Evolutionary conservation across 768 basidiomycete species (phyloP).

Genomic region (Crepidotus variabilis): DNA sequence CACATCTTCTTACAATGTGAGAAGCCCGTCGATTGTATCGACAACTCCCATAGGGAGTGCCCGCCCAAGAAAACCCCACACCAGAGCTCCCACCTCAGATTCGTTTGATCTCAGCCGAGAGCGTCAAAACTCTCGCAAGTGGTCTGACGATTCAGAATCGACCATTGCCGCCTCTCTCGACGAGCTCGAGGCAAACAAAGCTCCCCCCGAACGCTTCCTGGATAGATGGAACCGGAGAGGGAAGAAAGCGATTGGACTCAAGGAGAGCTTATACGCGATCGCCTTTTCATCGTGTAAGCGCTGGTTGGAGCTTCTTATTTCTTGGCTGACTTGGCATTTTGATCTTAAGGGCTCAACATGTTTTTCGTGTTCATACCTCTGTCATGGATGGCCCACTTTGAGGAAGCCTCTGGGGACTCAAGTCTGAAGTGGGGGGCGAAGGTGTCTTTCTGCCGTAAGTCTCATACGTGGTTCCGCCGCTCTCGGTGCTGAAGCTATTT

Average conservation of each 20-base stretch:
- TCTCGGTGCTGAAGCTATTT: not conserved
- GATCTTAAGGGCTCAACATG: slow-evolving; percentile 48
- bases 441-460: slow-evolving; percentile 42
- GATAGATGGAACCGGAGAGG: slow-evolving; percentile 44
- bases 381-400: slow-evolving; percentile 59
- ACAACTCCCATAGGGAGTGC: not conserved
- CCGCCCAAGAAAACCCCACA: not conserved
- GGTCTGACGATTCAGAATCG: not conserved
- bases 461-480: not conserved
- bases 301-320: not conserved
- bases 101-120: not conserved
- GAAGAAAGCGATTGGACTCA: slow-evolving; percentile 37
- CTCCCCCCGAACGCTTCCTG: slow-evolving; percentile 21
- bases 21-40: not conserved
- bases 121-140: not conserved
- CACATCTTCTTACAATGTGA: not conserved
- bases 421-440: slow-evolving; percentile 31
- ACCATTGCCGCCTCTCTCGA: not conserved
- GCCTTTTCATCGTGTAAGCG: slow-evolving; percentile 51
- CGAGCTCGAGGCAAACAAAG: not conserved
- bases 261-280: slow-evolving; percentile 41
- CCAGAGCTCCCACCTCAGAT: not conserved
- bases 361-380: slow-evolving; percentile 55
- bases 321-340: not conserved
- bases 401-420: too few species aligned